Conservation (phyloP, 2,329 filamentous ascomycete species). For the Penicillium rolfsii region DNA sequence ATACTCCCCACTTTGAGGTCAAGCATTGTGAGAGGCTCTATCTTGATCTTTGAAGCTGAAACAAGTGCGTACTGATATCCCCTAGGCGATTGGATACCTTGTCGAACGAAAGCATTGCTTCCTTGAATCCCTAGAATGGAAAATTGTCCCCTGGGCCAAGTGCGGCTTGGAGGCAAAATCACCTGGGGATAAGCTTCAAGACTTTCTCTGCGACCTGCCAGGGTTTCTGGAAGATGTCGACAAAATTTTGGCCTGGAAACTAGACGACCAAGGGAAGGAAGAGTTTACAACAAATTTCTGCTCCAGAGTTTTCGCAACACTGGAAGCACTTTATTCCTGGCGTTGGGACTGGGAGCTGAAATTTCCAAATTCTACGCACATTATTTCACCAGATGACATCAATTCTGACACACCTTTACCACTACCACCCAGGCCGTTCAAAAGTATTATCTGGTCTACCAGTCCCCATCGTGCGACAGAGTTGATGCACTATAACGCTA, state of each 20-base stretch:
- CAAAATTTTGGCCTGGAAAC: background rate
- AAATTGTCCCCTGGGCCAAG: slow-evolving; percentile 19
- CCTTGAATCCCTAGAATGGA: slow-evolving; percentile 19
- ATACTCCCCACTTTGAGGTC: slow-evolving; percentile 15
- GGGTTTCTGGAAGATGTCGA: slow-evolving; percentile 21
- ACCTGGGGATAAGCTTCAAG: slow-evolving; percentile 11
- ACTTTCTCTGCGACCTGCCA: slow-evolving; percentile 17
- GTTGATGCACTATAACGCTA: slow-evolving; percentile 16
- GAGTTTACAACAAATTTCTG: slow-evolving; percentile 6
- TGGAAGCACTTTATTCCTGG: slow-evolving; percentile 16
- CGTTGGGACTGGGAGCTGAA: slow-evolving; percentile 20
- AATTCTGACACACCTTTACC: background rate
- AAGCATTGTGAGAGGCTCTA: slow-evolving; percentile 14
- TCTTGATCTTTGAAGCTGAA: background rate
- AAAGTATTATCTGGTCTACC: slow-evolving; percentile 18
- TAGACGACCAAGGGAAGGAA: background rate
- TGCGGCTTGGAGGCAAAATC: slow-evolving; percentile 12
- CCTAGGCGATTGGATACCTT: slow-evolving; percentile 13
- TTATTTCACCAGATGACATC: background rate
- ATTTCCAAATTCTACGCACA: slow-evolving; percentile 14
- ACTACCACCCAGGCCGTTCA: slow-evolving; percentile 15
- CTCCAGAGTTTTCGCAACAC: background rate
- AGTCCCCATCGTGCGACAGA: slow-evolving; percentile 17
- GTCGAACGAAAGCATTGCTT: slow-evolving; percentile 23
- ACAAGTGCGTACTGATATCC: background rate